Evolutionary conservation across 768 basidiomycete species (phyloP), one percentile per base, ranked within the genome.

Genomic region (Aureoboletus auriporus): DNA sequence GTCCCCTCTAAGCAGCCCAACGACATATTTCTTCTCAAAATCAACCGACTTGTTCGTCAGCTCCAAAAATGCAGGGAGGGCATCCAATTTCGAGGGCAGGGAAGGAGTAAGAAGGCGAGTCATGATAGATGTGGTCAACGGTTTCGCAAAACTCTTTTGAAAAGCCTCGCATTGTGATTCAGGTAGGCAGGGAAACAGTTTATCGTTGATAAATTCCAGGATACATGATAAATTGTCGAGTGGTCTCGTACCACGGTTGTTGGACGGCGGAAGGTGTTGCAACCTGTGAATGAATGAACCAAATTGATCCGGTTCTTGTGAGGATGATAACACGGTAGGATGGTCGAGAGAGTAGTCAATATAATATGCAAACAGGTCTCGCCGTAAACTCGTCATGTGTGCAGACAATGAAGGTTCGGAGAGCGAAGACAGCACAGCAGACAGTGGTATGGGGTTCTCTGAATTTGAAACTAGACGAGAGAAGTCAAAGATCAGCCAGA

Each of bases 41-140:
- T 67, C 62, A 5, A 86, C 80, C 6, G 86, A 83, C n/a, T 70
- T 66, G 17, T 71, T 56, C 1, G 83, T 66, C 10, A 86, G 67
- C 8, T 71, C 65, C 23, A 94, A 69, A 65, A 84, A 94, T 1
- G 70, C 52, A 4, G 84, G 80, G 0, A 94, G 73, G 6, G 66
- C 68, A 6, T 75, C 68, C 39, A 87, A 74, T 3, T 80, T 77
- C 1, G 80, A 77, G 0, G 93, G 90, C 4, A 93, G 69, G n/a
- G 75, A 75, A 0, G 86, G 80, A 30, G 83, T 68, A 38, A 94
- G 73, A 30, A 93, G 67, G 53, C 80, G 74, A 42, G 80, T 75
- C 43, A 94, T 73, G 16, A 92, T 58, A 23, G 81, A 78, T 5
- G 70, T 72, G 4, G 78, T 77, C 14, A 87, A 56, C 1, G 85